Conservation (phyloP, 2,329 filamentous ascomycete species). For the Stenocarpella maydis region DNA sequence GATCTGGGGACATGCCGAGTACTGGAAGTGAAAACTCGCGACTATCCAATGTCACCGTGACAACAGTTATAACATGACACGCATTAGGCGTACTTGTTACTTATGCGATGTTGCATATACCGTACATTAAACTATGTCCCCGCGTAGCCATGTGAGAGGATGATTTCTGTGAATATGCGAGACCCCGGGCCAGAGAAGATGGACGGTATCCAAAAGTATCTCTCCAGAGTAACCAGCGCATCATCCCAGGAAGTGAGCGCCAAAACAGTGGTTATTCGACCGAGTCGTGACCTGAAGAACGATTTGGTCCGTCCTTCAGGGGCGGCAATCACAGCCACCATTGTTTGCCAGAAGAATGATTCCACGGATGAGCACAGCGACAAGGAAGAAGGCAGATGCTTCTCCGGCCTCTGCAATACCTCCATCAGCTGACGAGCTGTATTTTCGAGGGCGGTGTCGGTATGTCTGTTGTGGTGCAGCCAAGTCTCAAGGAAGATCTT, state of each 20-base stretch:
- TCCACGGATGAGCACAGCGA: not conserved
- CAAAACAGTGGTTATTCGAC: not conserved
- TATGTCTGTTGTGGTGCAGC: not conserved
- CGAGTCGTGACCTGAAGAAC: not conserved
- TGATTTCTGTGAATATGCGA: not conserved
- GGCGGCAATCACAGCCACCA: not conserved
- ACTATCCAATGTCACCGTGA: too few species aligned
- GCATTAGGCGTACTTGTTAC: too few species aligned
- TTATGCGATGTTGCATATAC: too few species aligned
- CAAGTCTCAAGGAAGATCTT: not conserved
- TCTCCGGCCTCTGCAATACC: not conserved
- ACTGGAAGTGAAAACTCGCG: too few species aligned
- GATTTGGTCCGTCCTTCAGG: not conserved
- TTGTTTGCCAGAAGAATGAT: not conserved
- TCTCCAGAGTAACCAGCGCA: not conserved
- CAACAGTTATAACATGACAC: too few species aligned
- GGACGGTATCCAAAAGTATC: conserved; percentile 9
- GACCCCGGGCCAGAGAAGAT: not conserved
- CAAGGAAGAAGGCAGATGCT: conserved; percentile 1
- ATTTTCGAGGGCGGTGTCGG: not conserved
- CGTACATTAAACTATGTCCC: not conserved
- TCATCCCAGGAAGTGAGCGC: not conserved
- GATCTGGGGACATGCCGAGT: too few species aligned
- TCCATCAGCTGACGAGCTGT: not conserved
- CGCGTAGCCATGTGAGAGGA: not conserved